Percentiles rank a stretch among this genome's conserved stretches.
phyloP scores from a whole-genome alignment of 805 yeast species.

The Pichia phayaonensis region DNA sequence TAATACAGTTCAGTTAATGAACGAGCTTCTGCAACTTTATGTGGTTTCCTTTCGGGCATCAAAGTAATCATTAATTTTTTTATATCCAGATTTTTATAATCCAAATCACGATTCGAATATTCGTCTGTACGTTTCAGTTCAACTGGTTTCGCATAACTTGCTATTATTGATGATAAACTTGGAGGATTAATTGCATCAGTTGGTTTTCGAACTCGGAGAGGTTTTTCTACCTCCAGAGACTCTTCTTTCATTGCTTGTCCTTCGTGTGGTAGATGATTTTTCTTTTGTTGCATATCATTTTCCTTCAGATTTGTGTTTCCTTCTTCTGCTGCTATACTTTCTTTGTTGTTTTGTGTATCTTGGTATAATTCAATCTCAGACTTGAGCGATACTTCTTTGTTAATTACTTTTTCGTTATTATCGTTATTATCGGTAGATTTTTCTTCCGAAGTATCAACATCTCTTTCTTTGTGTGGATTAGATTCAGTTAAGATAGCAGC shows the following conservation, averaged over 20 bases:
- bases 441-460: not conserved
- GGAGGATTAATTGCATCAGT: constrained; percentile 20
- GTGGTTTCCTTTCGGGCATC: constrained; percentile 45
- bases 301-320: not conserved
- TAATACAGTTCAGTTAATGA: constrained; percentile 83
- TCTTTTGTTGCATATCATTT: not conserved
- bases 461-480: not conserved
- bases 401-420: not conserved
- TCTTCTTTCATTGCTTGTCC: not conserved
- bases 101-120: constrained; percentile 25
- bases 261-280: not conserved
- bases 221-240: not conserved
- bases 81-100: constrained; percentile 34
- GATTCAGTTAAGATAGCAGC: not conserved
- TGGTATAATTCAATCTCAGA: too few relatives aligned
- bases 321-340: not conserved
- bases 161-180: constrained; percentile 24
- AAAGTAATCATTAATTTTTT: constrained; percentile 37
- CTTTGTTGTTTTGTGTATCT: not conserved
- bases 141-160: constrained; percentile 17
- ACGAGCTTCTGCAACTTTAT: constrained; percentile 46
- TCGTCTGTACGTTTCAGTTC: constrained; percentile 24
- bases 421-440: not conserved
- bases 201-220: not conserved
- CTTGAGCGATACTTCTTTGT: not conserved